Evolutionary conservation across 2,329 filamentous ascomycete genomes (phyloP).

Genomic region (Calonectria hawksworthii): DNA sequence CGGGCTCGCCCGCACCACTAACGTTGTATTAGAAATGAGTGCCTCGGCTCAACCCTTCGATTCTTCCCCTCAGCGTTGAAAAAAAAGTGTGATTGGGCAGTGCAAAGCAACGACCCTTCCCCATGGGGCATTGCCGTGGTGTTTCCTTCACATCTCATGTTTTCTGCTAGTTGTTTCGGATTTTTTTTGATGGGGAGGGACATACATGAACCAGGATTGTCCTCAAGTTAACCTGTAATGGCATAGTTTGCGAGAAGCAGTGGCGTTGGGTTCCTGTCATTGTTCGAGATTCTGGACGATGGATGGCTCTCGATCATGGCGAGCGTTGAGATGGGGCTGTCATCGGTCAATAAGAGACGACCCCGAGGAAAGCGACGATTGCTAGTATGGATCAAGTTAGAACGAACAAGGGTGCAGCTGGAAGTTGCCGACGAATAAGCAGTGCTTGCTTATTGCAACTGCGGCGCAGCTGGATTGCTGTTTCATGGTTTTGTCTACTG

Average conservation of each 20-base stretch:
- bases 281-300: background rate
- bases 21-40: background rate
- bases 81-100: background rate
- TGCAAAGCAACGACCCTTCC: background rate
- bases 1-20: background rate
- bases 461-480: background rate
- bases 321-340: background rate
- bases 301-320: background rate
- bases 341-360: background rate
- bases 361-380: too few relatives aligned
- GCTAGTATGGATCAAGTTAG: background rate
- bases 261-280: background rate
- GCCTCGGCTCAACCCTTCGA: background rate
- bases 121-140: background rate
- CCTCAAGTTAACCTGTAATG: background rate
- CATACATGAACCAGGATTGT: background rate
- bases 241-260: background rate
- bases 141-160: background rate
- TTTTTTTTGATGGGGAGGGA: background rate
- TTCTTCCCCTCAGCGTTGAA: background rate
- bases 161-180: background rate
- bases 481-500: background rate
- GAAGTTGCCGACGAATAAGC: background rate
- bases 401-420: background rate
- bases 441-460: background rate